phyloP scores from a whole-genome alignment of 208 protist genomes.

The Leishmania tarentolae region DNA sequence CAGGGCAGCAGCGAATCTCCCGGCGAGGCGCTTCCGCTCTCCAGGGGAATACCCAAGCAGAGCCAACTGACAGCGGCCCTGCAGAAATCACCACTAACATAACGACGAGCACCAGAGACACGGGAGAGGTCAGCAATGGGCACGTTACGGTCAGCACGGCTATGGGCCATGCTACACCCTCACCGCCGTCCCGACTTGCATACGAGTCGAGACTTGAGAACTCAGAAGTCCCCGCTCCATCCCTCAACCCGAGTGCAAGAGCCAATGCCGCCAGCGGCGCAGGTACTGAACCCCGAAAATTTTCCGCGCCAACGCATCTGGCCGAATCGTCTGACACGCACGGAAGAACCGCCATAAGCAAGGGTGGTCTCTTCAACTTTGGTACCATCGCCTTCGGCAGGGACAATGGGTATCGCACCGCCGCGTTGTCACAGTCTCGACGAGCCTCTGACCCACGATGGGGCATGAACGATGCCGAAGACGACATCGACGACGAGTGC shows the following conservation, averaged over 20 bases:
- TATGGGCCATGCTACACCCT: background rate
- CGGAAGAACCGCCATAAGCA: too few relatives aligned
- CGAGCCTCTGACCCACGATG: background rate
- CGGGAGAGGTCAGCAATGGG: background rate
- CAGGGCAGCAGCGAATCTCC: background rate
- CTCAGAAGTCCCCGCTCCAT: background rate
- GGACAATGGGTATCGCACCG: slow-evolving; percentile 7
- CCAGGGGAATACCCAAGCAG: background rate
- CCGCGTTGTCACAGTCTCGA: background rate
- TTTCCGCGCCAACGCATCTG: background rate
- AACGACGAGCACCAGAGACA: background rate
- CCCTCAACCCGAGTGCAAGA: background rate
- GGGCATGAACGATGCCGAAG: background rate
- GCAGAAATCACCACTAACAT: background rate
- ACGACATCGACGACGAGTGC: background rate
- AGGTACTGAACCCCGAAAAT: background rate
- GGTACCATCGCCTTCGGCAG: slow-evolving; percentile 10
- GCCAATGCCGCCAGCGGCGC: background rate
- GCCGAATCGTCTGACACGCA: background rate
- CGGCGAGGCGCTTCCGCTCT: background rate
- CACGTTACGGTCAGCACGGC: background rate
- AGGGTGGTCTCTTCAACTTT: slow-evolving; percentile 17
- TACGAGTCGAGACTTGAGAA: background rate
- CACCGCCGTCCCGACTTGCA: background rate
- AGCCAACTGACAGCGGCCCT: background rate